Evolutionary conservation across 116 monocot species (phyloP).

Genomic region (Dioscorea cayenensis): DNA sequence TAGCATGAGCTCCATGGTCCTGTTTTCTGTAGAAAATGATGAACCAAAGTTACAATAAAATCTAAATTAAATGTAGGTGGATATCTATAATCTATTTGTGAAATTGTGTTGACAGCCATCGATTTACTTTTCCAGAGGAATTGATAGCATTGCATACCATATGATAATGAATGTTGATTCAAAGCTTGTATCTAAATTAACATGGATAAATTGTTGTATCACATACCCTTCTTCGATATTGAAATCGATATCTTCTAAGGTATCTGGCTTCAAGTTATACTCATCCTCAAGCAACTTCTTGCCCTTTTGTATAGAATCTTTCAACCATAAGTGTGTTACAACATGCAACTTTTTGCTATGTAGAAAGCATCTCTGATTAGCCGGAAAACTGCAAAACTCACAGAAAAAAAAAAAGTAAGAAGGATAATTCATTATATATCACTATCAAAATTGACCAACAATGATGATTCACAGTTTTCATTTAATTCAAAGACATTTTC

Average conservation of each 20-base stretch:
- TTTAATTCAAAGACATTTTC: no score
- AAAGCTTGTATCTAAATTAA: neutral
- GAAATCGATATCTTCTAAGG: conserved; percentile 31
- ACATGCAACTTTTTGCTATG: conserved; percentile 55
- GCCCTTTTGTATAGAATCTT: conserved; percentile 56
- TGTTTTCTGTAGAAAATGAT: conserved; percentile 17
- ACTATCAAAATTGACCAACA: no score
- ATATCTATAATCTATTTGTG: no score
- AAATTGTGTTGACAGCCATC: no score
- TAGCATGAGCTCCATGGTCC: conserved; percentile 9
- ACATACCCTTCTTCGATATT: conserved; percentile 37
- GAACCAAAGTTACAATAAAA: neutral
- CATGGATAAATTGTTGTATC: neutral
- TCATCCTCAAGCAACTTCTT: conserved; percentile 54
- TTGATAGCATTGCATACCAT: no score
- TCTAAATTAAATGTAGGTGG: no score
- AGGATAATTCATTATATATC: no score
- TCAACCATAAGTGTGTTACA: conserved; percentile 71
- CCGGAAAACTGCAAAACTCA: conserved; percentile 44
- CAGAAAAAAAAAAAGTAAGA: neutral
- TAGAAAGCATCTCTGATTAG: conserved; percentile 36
- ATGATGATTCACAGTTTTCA: neutral
- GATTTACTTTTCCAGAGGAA: no score
- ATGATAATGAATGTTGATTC: neutral
- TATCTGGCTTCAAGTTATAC: conserved; percentile 73